Evolutionary conservation across 768 basidiomycete genomes (phyloP).

Genomic region (Amanita thiersii): DNA sequence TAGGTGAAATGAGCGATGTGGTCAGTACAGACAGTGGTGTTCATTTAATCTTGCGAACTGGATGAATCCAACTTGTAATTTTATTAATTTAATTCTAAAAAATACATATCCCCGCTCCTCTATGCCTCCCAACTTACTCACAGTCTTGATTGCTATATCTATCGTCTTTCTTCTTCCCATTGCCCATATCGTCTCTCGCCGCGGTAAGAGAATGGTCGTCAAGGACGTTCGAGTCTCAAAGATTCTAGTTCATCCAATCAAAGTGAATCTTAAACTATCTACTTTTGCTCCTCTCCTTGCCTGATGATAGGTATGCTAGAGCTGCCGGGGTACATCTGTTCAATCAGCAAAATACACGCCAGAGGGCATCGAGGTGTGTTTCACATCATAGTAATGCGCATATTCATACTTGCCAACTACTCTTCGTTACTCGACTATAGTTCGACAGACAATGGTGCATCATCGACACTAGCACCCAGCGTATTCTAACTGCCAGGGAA

Average conservation of each 20-base stretch:
- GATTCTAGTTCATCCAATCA: slow-evolving; percentile 62
- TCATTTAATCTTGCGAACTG: slow-evolving; percentile 87
- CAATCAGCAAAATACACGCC: slow-evolving; percentile 45
- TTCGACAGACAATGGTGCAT: slow-evolving; percentile 69
- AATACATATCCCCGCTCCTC: neutral
- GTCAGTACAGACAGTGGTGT: slow-evolving; percentile 92
- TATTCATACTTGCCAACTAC: neutral
- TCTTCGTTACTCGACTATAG: slow-evolving; percentile 24
- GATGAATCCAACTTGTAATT: slow-evolving; percentile 30
- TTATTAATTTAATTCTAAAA: neutral
- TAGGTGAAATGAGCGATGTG: slow-evolving; percentile 73
- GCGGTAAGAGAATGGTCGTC: slow-evolving; percentile 18
- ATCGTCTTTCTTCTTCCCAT: slow-evolving; percentile 7
- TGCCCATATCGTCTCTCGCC: slow-evolving; percentile 12
- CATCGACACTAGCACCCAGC: slow-evolving; percentile 43
- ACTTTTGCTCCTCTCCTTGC: too few relatives aligned
- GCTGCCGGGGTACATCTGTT: slow-evolving; percentile 63
- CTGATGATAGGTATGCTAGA: slow-evolving; percentile 38
- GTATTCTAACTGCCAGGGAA: slow-evolving; percentile 62
- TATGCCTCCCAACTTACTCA: too few relatives aligned
- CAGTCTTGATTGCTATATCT: neutral
- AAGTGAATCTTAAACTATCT: slow-evolving; percentile 31
- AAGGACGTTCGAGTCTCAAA: slow-evolving; percentile 30
- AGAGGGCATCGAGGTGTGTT: slow-evolving; percentile 56
- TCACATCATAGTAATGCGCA: neutral